Percentiles rank a stretch among this genome's conserved stretches.
Conservation (phyloP, 352 stramenopile species). For the Phytophthora colocasiae region DNA sequence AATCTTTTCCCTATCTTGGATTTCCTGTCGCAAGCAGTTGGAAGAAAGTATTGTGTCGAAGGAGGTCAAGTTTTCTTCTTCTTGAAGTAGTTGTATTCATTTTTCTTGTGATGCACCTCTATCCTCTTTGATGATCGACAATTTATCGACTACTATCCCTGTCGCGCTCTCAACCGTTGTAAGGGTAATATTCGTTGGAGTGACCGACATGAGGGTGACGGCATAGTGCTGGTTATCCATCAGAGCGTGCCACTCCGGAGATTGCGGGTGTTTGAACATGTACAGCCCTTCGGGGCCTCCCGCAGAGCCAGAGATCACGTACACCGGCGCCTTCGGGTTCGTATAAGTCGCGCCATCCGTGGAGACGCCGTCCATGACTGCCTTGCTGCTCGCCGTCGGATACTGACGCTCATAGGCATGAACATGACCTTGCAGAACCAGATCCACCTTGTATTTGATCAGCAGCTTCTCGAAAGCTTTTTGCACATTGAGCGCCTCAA, state of each 20-base stretch:
- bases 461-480: conserved; percentile 62
- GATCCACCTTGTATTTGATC: conserved; percentile 66
- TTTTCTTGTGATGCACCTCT: background rate
- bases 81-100: background rate
- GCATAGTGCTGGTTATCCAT: conserved; percentile 41
- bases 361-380: conserved; percentile 46
- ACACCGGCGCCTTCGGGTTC: conserved; percentile 58
- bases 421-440: conserved; percentile 56
- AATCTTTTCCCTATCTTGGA: too few species aligned
- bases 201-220: conserved; percentile 36
- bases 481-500: conserved; percentile 38
- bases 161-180: conserved; percentile 32
- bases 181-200: conserved; percentile 33
- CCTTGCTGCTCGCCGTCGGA: conserved; percentile 37
- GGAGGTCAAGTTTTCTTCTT: too few species aligned
- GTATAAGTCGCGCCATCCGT: conserved; percentile 39
- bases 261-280: conserved; percentile 17
- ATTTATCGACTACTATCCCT: conserved; percentile 38
- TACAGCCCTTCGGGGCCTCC: conserved; percentile 43
- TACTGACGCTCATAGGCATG: conserved; percentile 61
- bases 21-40: background rate
- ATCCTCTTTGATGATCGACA: conserved; percentile 47
- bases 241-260: conserved; percentile 36
- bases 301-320: conserved; percentile 50
- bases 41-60: too few species aligned